Evolutionary conservation across 75 land plant genomes (phyloP), one percentile per base, ranked within the genome.

Genomic region (Sequoiadendron giganteum): DNA sequence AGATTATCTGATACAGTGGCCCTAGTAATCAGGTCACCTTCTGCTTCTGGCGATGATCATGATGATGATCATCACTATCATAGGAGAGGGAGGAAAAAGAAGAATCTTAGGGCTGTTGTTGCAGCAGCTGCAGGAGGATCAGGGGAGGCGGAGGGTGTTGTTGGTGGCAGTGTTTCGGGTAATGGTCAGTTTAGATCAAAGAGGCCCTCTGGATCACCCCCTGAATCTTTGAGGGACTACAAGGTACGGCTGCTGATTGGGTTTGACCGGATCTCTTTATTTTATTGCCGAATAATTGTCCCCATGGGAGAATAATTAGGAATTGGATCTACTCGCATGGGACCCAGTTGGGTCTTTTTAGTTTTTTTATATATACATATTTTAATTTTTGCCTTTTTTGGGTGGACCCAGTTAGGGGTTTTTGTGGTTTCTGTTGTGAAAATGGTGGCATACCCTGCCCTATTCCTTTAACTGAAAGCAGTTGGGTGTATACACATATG

Each of bases 81-180:
- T 11, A 28, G n/a, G 47, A 43, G 84, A 45, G 84, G 84, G 19
- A 82, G 84, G 49, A 82, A 82, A 82, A 82, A 82, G 84, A 82
- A 42, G 10, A 10, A 82, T 3, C 84, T 82, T 48, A 82, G 21
- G 49, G 48, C 84, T 2, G 84, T 82, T 45, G 84, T 82, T 19
- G 84, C 48, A 0, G 52, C 30, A 45, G 28, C 45, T 77, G 83
- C 28, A 42, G 8, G n/a, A 80, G 47, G 28, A 82, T 13, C 47
- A 73, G 3, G 6, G 28, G 11, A 32, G 15, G 15, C 5, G 32
- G 77, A 73, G 15, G 77, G 15, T 34, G 77, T 32, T 32, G 38
- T 30, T 73, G 38, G 36, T 30, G 77, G 77, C 34, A 73, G 32
- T 73, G 77, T 73, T 73, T 73, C 34, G 77, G 38, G 34, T 73